These are phyloP conservation scores for Rhododendron ovatum DNA, from an alignment of 148 eudicot species.

Conservation along the genomic window DNA sequence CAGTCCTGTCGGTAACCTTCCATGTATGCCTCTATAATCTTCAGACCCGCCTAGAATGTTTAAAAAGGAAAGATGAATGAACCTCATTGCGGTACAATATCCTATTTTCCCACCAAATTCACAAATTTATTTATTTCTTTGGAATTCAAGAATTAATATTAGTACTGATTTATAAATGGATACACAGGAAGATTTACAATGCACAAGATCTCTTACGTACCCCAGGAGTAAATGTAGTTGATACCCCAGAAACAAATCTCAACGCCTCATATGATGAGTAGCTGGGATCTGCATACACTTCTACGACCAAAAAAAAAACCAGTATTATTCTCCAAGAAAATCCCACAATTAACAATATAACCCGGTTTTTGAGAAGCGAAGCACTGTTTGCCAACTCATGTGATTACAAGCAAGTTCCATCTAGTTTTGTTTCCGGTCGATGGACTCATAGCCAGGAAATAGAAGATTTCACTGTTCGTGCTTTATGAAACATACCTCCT, in stretches of 20 bases:
- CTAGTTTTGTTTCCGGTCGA: neutral
- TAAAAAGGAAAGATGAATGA: neutral
- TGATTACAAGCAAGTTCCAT: neutral
- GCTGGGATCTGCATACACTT: conserved; percentile 90
- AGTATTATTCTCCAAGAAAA: neutral
- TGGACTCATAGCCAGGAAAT: neutral
- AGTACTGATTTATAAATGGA: neutral
- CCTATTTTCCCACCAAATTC: neutral
- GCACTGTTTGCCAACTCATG: neutral
- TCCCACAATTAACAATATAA: neutral
- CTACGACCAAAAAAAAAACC: conserved; percentile 35
- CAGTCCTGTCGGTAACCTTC: conserved; percentile 98
- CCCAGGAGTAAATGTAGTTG: conserved; percentile 91
- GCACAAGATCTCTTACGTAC: conserved; percentile 25
- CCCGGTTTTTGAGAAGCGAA: neutral
- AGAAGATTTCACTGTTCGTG: neutral
- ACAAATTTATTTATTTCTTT: neutral
- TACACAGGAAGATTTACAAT: neutral
- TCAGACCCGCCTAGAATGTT: conserved; percentile 74
- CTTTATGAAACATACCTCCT: conserved; percentile 58
- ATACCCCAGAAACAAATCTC: conserved; percentile 72
- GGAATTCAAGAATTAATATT: neutral
- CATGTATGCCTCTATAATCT: conserved; percentile 84
- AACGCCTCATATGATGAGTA: conserved; percentile 73
- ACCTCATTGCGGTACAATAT: neutral